Conservation (phyloP, 805 yeast genomes). For the Ogataea methylovora region DNA sequence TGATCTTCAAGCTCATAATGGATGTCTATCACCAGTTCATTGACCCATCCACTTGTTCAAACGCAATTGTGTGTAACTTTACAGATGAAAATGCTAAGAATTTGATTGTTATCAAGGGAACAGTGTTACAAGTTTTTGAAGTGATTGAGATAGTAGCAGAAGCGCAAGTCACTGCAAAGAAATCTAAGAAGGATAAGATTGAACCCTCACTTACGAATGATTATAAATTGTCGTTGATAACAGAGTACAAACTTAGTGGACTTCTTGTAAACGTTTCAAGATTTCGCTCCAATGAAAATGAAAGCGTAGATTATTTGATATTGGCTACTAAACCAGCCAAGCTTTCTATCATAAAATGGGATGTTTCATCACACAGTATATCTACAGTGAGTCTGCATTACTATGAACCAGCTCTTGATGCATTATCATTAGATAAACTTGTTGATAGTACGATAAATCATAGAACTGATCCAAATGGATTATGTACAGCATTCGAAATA, state of each 20-base stretch:
- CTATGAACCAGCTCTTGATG: constrained; percentile 64
- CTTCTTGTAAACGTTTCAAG: constrained; percentile 49
- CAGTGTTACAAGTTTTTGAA: constrained; percentile 56
- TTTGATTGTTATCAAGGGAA: constrained; percentile 63
- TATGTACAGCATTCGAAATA: constrained; percentile 50
- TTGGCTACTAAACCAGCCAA: constrained; percentile 72
- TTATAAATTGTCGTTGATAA: constrained; percentile 33
- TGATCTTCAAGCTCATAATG: too few relatives aligned
- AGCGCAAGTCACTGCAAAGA: neutral
- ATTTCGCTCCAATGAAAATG: constrained; percentile 41
- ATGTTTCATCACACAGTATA: constrained; percentile 42
- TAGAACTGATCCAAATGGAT: constrained; percentile 53
- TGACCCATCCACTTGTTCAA: constrained; percentile 68
- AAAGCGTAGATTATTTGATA: constrained; percentile 47
- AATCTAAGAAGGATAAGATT: neutral
- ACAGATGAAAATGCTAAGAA: constrained; percentile 35
- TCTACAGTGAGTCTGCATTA: constrained; percentile 76
- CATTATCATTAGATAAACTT: constrained; percentile 35
- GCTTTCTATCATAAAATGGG: constrained; percentile 70
- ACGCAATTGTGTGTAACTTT: constrained; percentile 42
- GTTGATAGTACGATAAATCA: constrained; percentile 34
- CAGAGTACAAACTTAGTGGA: constrained; percentile 72
- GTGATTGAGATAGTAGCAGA: constrained; percentile 22
- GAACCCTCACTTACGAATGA: constrained; percentile 3
- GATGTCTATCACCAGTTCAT: constrained; percentile 73